A percentile compares a stretch with the other conserved stretches of the same genome.
phyloP scores from a whole-genome alignment of 306 rosid genomes.

The Mucuna pruriens region DNA sequence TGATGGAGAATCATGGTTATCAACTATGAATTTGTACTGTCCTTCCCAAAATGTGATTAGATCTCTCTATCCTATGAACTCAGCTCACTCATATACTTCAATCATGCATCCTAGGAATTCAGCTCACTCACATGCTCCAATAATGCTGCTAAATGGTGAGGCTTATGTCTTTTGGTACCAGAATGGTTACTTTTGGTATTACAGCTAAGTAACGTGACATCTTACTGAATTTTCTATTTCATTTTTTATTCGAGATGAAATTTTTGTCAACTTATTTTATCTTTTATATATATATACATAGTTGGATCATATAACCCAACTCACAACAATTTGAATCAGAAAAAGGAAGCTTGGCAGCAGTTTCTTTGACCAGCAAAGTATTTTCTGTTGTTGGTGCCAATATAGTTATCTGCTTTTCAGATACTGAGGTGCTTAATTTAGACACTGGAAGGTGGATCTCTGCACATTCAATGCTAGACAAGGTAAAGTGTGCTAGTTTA shows the following conservation, averaged over 20 bases:
- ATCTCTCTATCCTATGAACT: constrained; percentile 50
- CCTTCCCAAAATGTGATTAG: constrained; percentile 57
- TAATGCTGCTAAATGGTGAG: constrained; percentile 54
- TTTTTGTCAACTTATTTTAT: constrained; percentile 18
- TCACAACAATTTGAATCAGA: constrained; percentile 45
- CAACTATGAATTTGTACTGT: constrained; percentile 52
- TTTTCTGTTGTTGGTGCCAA: constrained; percentile 64
- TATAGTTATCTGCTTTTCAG: constrained; percentile 48
- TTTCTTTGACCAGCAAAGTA: constrained; percentile 48
- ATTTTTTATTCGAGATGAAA: not conserved
- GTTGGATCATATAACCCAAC: constrained; percentile 60
- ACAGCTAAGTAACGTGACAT: constrained; percentile 53
- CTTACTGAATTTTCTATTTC: not conserved
- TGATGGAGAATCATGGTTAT: constrained; percentile 53
- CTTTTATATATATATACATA: constrained; percentile 42
- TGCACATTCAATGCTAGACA: constrained; percentile 58
- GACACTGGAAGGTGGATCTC: constrained; percentile 68
- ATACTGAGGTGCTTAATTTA: constrained; percentile 71
- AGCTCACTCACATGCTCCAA: constrained; percentile 54
- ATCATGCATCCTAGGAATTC: constrained; percentile 50
- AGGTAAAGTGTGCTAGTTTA: constrained; percentile 48
- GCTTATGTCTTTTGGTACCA: constrained; percentile 57
- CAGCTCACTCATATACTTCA: constrained; percentile 54
- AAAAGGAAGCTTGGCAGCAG: constrained; percentile 66
- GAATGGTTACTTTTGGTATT: constrained; percentile 55